Evolutionary conservation across 106 monocot species (phyloP), one percentile per base, ranked within the genome.

Genomic region (Dendrobium huoshanense): DNA sequence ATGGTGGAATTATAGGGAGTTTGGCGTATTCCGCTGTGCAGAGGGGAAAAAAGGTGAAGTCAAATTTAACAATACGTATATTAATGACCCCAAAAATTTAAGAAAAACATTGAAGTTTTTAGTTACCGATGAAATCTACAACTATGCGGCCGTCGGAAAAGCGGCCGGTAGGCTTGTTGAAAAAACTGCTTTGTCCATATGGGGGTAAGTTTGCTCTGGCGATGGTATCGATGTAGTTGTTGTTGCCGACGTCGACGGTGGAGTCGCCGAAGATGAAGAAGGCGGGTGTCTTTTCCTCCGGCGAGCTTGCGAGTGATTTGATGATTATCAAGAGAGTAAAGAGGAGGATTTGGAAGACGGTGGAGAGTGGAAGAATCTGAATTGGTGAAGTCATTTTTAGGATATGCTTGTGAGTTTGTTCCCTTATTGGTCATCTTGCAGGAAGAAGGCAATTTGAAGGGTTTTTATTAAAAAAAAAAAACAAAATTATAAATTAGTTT

Each of bases 1-100:
- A 86, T 33, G 86, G 82, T 4, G 86, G 86, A 56, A 86, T 79
- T 10, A 76, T 10, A 7, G 82, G 86, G 37, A 86, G 74, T 25
- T 79, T 79, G 42, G 86, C 86, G 41, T 75, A 75, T 44, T 82
- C 82, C 9, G 82, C 82, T 86, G 74, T 44, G 25, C 22, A 76
- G 76, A 2, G 27, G 22, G 13, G 10, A 49, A 24, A 49, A 76
- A 43, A 74, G 7, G 15, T 4, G 43, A 70, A 31, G 9, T 5
- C 0, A 15, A 15, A 51, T 7, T 64, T 15, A 64, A 64, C 25
- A 24, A 64, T 22, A 64, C 8, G 8, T 64, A 64, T 64, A 24
- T 24, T 9, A 7, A 24, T 64, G 64, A 64, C 24, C 61, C 8
- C 0, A 68, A 68, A 68, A 29, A 29, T 10, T 29, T 31, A 70